Conservation (phyloP, 345 rosid genomes). For the Salix koriyanagi region DNA sequence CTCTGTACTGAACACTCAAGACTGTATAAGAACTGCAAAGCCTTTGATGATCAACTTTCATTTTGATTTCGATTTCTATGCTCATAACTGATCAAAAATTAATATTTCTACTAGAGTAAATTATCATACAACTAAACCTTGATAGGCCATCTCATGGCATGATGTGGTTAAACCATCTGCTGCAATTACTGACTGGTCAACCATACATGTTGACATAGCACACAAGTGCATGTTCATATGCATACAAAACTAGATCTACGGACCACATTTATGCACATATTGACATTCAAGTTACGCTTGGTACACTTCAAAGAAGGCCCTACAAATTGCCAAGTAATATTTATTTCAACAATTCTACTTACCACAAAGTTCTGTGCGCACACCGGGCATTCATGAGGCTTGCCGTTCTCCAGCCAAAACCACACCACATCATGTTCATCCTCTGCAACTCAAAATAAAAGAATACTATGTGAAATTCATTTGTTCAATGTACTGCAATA, state of each 20-base stretch:
- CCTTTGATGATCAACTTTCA: background rate
- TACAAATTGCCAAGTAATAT: background rate
- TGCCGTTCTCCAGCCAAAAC: slow-evolving; percentile 96
- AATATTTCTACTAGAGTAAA: background rate
- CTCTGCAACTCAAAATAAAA: slow-evolving; percentile 40
- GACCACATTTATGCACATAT: background rate
- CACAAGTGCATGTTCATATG: too few relatives aligned
- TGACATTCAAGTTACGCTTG: background rate
- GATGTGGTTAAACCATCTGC: background rate
- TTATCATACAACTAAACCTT: background rate
- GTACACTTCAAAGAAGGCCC: background rate
- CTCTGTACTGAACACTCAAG: background rate
- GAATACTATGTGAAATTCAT: background rate
- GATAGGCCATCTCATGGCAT: background rate
- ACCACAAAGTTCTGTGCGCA: slow-evolving; percentile 87
- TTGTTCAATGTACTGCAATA: background rate
- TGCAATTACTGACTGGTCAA: background rate
- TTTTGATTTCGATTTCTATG: background rate
- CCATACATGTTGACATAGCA: background rate
- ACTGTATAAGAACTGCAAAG: background rate
- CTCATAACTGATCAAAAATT: background rate
- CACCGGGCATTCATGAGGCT: slow-evolving; percentile 76
- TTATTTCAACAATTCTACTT: slow-evolving; percentile 23
- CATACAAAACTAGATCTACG: background rate
- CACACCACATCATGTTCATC: slow-evolving; percentile 95